Base-by-base conservation (phyloP, 2,329 filamentous ascomycete genomes). In the Neofusicoccum cordaticola region DNA sequence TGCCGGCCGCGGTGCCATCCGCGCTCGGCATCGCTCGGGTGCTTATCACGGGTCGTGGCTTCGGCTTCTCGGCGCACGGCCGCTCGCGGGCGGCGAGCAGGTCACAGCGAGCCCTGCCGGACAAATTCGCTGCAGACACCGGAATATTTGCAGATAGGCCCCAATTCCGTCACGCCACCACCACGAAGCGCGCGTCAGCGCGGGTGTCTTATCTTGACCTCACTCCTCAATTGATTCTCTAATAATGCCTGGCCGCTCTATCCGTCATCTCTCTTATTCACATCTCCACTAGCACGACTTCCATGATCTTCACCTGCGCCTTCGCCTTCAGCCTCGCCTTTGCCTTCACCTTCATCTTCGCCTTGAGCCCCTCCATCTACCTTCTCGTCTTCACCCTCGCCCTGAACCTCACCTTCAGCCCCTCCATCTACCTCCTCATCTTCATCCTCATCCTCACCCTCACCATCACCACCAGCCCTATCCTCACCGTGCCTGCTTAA, bases 401-500 rank as follows among this genome's bases (percentile, higher is more conserved):
- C 41, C 2, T 31, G 9, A 34, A 35, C 19, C 12, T 44, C 34
- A 31, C 56, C 22, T 5, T 34, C 34, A 34, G 12, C 37, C 31
- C 31, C 31, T 13, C 13, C 15, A 12, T 31, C n/a, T 7, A 2
- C 42, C 9, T 34, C 42, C n/a, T 39, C 57, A 35, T 52, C 44
- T 12, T 8, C 44, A 6, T 12, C 31, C 6, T 37, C 41, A 15
- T 12, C 13, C 45, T 50, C 57, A 12, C 15, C 62, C 22, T 39
- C 41, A 15, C n/a, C 47, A 11, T 17, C 35, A 31, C 45, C 37
- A 15, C 3, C 47, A 27, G 22, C 31, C 2, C 17, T 53, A 9
- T 31, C n/a, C 44, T 39, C 53, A 27, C 45, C 22, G 13, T 22
- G 37, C 45, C 50, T 44, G 22, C 50, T 57, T 13, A 65, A 69